Base-by-base conservation (phyloP, 2,329 filamentous ascomycete genomes). In the Phaeophleospora eucalypticola region DNA sequence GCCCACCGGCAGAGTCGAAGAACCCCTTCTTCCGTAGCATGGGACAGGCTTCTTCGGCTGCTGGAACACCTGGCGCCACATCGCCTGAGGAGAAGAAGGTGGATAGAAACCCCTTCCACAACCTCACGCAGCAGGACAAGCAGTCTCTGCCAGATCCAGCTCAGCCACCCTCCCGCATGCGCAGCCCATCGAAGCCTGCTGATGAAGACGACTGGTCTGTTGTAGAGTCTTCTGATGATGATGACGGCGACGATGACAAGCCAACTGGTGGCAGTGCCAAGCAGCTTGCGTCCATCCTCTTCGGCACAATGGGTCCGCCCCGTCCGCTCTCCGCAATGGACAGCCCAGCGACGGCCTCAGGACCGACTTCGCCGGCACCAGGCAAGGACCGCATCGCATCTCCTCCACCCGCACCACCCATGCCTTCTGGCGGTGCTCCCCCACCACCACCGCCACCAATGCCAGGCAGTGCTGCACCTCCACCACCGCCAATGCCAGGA, bases 101-200 rank as follows among this genome's bases (percentile, higher is more conserved):
- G 18, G 90, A 87, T n/a, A 97, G 88, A 8, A 98, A 98, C 65
- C 93, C 93, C 3, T 98, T 97, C 82, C 87, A 95, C 67, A 86
- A 89, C 46, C 81, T 95, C 64, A 82, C 86, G 4, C 81, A 86
- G 58, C 79, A 87, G 53, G 76, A 80, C 62, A 45, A 65, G 71
- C 16, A 68, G 74, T 19, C 48, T 18, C 73, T 80, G 6, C 73
- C 78, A n/a, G 65, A 74, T 47, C 64, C 74, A 50, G 65, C 75
- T 41, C 69, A 70, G 20, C 66, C 66, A 27, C 60, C 66, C 27
- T 69, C 73, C 6, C 73, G 79, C 14, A 78, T 77, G 21, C 76
- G 81, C 43, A 73, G 42, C 39, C 40, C 46, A 14, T 43, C 72
- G 21, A 77, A 79, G 43, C 80, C 79, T 29, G 56, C 58, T 12